Percentiles rank a stretch among this genome's conserved stretches.
These are phyloP conservation scores for Nemania diffusa DNA, from an alignment of 2,329 filamentous ascomycete species.

Conservation along the genomic window DNA sequence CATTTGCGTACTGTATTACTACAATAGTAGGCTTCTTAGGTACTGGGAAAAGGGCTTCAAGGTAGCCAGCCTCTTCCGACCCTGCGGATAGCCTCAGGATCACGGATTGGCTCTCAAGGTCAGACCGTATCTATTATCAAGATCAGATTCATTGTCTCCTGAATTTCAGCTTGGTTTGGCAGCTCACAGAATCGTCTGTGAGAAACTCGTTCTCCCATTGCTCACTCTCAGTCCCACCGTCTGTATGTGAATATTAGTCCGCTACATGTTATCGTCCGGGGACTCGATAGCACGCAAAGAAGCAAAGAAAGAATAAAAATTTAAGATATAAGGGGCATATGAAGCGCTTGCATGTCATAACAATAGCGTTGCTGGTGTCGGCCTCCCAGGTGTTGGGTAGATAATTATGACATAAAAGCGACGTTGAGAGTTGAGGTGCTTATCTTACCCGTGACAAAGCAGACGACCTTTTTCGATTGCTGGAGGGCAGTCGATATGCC, in stretches of 20 bases:
- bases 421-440: neutral
- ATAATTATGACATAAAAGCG: neutral
- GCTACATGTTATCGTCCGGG: no score
- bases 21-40: conserved; percentile 80
- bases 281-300: no score
- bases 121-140: conserved; percentile 59
- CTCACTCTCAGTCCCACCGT: conserved; percentile 74
- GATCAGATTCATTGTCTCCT: conserved; percentile 29
- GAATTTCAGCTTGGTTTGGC: conserved; percentile 25
- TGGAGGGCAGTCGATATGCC: conserved; percentile 81
- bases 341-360: neutral
- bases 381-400: neutral
- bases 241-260: conserved; percentile 55
- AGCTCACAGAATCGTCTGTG: conserved; percentile 63
- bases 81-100: conserved; percentile 76
- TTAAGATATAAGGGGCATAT: no score
- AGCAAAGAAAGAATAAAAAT: neutral
- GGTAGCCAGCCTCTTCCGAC: conserved; percentile 82
- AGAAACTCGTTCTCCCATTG: conserved; percentile 79
- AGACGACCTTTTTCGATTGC: conserved; percentile 80
- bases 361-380: neutral
- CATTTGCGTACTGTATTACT: conserved; percentile 71
- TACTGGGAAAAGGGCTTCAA: conserved; percentile 86
- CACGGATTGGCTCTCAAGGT: conserved; percentile 72
- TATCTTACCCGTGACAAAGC: conserved; percentile 79